phyloP scores from a whole-genome alignment of 1,284 basidiomycete genomes.

The Pterulicium gracile region DNA sequence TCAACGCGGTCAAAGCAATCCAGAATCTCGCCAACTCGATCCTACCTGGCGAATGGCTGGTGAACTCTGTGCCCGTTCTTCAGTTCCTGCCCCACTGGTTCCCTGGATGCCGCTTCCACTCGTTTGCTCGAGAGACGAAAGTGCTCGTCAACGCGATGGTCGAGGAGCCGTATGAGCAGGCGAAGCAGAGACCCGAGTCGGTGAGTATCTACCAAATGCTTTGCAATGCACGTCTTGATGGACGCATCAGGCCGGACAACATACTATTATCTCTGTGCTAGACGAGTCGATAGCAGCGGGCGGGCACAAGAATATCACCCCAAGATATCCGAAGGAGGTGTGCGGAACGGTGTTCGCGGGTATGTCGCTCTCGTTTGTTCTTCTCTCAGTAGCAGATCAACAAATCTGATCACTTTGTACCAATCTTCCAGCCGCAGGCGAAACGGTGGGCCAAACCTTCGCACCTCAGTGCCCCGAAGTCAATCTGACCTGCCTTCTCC shows the following conservation, averaged over 20 bases:
- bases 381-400: neutral
- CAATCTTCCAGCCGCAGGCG: neutral
- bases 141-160: constrained; percentile 7
- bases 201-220: neutral
- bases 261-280: neutral
- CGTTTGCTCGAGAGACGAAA: constrained; percentile 10
- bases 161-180: neutral
- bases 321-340: neutral
- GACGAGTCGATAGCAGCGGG: neutral
- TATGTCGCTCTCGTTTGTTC: neutral
- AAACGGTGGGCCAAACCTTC: neutral
- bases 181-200: neutral
- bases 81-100: constrained; percentile 19
- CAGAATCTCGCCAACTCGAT: constrained; percentile 10
- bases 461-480: neutral
- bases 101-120: constrained; percentile 20
- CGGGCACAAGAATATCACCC: neutral
- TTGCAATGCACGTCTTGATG: neutral
- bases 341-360: neutral
- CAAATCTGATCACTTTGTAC: neutral
- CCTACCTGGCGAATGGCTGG: constrained; percentile 13
- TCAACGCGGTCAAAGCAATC: constrained; percentile 9
- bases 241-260: neutral
- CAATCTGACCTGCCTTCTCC: neutral
- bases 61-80: constrained; percentile 9